Evolutionary conservation across 1,139 yeast genomes (phyloP), one percentile per base, ranked within the genome.

Genomic region (Taphrina flavorubra): DNA sequence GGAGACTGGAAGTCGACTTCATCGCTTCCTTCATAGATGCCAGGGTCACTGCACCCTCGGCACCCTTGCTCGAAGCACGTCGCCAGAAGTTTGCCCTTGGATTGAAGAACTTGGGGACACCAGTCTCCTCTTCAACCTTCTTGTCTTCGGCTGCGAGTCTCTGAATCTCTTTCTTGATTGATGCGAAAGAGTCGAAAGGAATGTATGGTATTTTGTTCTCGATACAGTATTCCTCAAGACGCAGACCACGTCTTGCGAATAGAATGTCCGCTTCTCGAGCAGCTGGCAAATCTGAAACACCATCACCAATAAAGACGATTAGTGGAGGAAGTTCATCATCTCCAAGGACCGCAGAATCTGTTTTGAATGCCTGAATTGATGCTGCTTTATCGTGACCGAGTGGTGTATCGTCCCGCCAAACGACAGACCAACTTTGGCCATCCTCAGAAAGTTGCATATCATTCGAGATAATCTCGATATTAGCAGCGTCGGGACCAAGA

Each of bases 301-400:
- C 83, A 71, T 81, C 83, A 16, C 83, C 83, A 69, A 80, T 77
- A 72, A 80, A 80, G 57, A 80, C 79, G 63, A 81, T 73, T 69
- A 79, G 73, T 5, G 83, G 82, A 64, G 74, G 63, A 44, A 70
- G 53, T 66, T 72, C 60, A 70, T 72, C 40, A 51, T 72, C 66
- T 46, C 71, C 71, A 18, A 63, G 39, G 6, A 49, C 44, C 3
- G 67, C 67, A 18, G 67, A 63, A 53, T 59, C 55, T 39, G 70
- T 47, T 56, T 65, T 44, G 69, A 56, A 62, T 40, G 69, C 69
- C 70, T 81, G 80, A 71, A 86, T 84, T 4, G 88, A 84, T 68
- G 80, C 80, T 64, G 89, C 85, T 80, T 87, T 87, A 76, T 87
- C 89, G 75, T 87, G 90, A 70, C 90, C 90, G 72, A 87, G 84